Conservation (phyloP, 1,284 basidiomycete species). For the Ceratobasidium sp. region DNA sequence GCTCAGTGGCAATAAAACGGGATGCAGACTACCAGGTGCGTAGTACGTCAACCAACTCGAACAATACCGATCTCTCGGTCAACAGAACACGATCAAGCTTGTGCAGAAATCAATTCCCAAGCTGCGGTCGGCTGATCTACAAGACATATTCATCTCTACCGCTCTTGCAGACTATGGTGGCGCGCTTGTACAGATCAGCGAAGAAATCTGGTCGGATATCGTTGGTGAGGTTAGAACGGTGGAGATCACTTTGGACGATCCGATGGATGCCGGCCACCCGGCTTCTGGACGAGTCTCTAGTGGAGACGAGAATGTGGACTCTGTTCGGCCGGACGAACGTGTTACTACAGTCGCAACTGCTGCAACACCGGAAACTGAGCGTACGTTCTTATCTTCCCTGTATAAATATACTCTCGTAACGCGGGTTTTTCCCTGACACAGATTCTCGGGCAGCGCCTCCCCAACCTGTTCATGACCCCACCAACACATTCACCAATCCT, state of each 20-base stretch:
- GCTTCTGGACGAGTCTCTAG: too few relatives aligned
- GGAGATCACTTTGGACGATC: not conserved
- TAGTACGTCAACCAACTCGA: too few relatives aligned
- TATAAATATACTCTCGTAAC: not conserved
- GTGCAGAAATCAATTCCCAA: not conserved
- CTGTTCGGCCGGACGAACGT: too few relatives aligned
- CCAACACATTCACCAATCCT: not conserved
- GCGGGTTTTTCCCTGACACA: not conserved
- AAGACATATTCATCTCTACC: not conserved
- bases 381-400: too few relatives aligned
- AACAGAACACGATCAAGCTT: conserved; percentile 7
- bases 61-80: not conserved
- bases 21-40: conserved; percentile 13
- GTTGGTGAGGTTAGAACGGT: not conserved
- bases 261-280: too few relatives aligned
- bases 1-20: not conserved
- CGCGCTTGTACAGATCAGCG: too few relatives aligned
- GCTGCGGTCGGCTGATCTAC: not conserved
- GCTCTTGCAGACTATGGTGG: not conserved
- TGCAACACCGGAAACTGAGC: too few relatives aligned
- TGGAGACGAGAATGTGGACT: too few relatives aligned
- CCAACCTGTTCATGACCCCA: not conserved
- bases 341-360: too few relatives aligned
- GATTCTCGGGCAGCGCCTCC: not conserved
- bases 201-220: too few relatives aligned